Base-by-base conservation (phyloP, 768 basidiomycete species). In the Boletus speciosus region DNA sequence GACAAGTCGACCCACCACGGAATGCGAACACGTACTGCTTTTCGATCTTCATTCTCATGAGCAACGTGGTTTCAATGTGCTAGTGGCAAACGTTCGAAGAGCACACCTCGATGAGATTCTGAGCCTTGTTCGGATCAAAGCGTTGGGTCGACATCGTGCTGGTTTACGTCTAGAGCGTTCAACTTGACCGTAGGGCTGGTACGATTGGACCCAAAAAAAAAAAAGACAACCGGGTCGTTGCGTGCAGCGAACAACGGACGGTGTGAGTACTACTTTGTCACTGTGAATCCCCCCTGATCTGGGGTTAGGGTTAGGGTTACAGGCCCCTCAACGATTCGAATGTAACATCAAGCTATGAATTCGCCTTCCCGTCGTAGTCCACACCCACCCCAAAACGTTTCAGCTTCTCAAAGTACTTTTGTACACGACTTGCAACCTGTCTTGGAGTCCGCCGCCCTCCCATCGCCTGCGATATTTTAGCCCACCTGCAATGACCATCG, bases 51-150 rank as follows among this genome's bases (percentile, higher is more conserved):
- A 15, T 7, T 2, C 51, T 37, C 35, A 56, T 64, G 54, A 50
- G 43, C 40, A 60, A 62, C 63, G 56, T 66, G 65, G 45, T 42
- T 51, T 59, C 55, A 55, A 55, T 53, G 58, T 49, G 56, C 50
- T 23, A 49, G 35, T 27, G 48, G 48, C 39, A 52, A 52, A 32
- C 41, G 23, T 40, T 39, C 27, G 16, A 49, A 58, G 41, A 21
- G 68, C 81, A 60, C 67, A 92, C 91, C 83, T 98, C 93, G 58
- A 83, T 75, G 63, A 86, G 79, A 77, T 98, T 98, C 72, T 94
- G 90, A n/a, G 93, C 92, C 55, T 83, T 89, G 62, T 93, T 82
- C 37, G 95, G 84, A 72, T 97, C 92, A 66, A 98, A 96, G 61
- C 74, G 73, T 47, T 66, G 60, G 56, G 73, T 71, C 16, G 81